phyloP scores from a whole-genome alignment of 352 stramenopile species.

The Elongisporangium anandrum region DNA sequence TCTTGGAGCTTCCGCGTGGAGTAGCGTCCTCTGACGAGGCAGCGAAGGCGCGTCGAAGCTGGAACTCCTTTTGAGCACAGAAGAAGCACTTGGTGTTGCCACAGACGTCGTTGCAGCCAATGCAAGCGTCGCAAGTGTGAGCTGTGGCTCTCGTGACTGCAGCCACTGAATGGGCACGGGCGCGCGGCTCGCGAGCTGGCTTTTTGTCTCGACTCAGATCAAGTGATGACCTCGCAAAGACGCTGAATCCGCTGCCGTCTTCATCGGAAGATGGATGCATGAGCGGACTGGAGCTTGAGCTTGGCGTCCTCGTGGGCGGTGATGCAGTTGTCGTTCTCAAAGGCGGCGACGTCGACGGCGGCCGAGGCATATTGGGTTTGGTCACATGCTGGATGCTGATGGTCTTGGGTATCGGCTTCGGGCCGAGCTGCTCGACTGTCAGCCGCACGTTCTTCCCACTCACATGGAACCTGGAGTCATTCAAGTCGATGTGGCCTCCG shows the following conservation, averaged over 20 bases:
- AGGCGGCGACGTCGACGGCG: not conserved
- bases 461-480: not conserved
- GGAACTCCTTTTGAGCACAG: conserved; percentile 73
- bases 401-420: not conserved
- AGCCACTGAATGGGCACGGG: not conserved
- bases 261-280: not conserved
- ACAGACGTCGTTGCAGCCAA: conserved; percentile 77
- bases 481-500: conserved; percentile 4
- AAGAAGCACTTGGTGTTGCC: conserved; percentile 58
- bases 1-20: not conserved
- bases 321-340: not conserved
- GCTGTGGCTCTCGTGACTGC: conserved; percentile 10
- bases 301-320: not conserved
- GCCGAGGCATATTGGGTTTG: not conserved
- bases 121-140: conserved; percentile 67
- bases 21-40: conserved; percentile 17
- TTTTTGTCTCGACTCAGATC: not conserved
- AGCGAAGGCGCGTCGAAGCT: conserved; percentile 46
- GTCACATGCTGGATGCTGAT: not conserved
- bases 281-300: not conserved
- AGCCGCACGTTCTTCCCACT: not conserved
- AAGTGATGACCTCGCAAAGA: not conserved
- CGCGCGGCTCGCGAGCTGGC: not conserved
- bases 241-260: not conserved
- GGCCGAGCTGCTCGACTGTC: not conserved